These are phyloP conservation scores for Beauveria varroae DNA, from an alignment of 2,329 filamentous ascomycete species.

Conservation along the genomic window DNA sequence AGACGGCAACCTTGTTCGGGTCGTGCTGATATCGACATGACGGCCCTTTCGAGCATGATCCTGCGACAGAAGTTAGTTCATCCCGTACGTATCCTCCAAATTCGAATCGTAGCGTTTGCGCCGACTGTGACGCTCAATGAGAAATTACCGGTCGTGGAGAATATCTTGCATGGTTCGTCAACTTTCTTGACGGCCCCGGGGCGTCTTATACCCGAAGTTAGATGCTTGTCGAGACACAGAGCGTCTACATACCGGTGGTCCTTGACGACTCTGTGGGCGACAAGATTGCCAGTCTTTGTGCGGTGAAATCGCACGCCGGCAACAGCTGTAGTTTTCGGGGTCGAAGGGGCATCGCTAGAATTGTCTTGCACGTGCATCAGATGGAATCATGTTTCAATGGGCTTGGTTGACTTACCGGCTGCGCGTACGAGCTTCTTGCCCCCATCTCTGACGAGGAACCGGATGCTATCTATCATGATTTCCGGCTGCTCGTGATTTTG, in stretches of 20 bases:
- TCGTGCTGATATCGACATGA: constrained; percentile 79
- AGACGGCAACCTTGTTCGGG: constrained; percentile 77
- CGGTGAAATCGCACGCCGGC: constrained; percentile 77
- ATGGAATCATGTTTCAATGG: background rate
- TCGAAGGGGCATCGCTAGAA: constrained; percentile 53
- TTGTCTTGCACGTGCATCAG: constrained; percentile 36
- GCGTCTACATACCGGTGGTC: constrained; percentile 60
- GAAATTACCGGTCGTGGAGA: constrained; percentile 62
- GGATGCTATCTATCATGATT: constrained; percentile 62
- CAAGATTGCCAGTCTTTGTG: constrained; percentile 82
- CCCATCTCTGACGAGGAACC: constrained; percentile 64
- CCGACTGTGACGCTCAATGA: constrained; percentile 23
- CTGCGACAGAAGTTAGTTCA: constrained; percentile 49
- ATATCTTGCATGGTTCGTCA: constrained; percentile 65
- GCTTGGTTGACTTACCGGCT: constrained; percentile 46
- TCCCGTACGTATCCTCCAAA: constrained; percentile 9
- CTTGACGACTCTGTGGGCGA: constrained; percentile 67
- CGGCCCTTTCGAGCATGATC: constrained; percentile 76
- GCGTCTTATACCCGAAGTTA: constrained; percentile 35
- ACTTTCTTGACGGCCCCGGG: constrained; percentile 57
- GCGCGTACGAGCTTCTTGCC: constrained; percentile 76
- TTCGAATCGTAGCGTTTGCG: constrained; percentile 11
- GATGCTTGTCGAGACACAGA: constrained; percentile 21
- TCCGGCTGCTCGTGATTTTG: constrained; percentile 43
- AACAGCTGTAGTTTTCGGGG: constrained; percentile 65